Conservation (phyloP, 129 eudicot species). For the sunflower (Helianthus annuus) region DNA sequence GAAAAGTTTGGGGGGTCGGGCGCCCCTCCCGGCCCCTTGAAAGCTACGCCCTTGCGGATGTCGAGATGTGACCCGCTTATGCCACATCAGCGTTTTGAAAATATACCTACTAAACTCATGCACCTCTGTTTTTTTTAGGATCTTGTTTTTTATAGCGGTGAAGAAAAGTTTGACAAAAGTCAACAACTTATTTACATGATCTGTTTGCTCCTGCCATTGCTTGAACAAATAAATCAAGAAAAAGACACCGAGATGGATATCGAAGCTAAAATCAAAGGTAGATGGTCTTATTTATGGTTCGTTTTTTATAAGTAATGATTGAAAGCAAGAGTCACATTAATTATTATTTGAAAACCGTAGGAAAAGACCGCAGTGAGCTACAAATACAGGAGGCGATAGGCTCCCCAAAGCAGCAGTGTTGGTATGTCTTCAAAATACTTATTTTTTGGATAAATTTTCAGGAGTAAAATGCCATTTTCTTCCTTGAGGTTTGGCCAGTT, state of each 20-base stretch:
- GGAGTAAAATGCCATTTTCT: too few relatives aligned
- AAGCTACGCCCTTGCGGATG: too few relatives aligned
- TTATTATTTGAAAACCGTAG: conserved; percentile 34
- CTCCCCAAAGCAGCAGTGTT: conserved; percentile 45
- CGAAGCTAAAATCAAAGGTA: conserved; percentile 80
- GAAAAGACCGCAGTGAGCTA: conserved; percentile 44
- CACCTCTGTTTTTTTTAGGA: conserved; percentile 48
- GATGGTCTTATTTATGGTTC: neutral
- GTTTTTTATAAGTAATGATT: neutral
- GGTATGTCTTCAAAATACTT: conserved; percentile 45
- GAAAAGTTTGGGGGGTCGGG: too few relatives aligned
- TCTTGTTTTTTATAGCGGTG: conserved; percentile 35
- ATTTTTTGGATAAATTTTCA: too few relatives aligned
- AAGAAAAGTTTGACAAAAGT: conserved; percentile 46
- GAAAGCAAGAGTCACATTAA: conserved; percentile 1
- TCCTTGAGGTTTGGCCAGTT: too few relatives aligned
- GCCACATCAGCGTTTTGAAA: neutral
- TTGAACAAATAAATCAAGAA: conserved; percentile 61
- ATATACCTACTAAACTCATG: neutral
- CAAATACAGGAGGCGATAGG: conserved; percentile 52
- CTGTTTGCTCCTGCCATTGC: conserved; percentile 67
- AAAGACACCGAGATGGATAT: conserved; percentile 61
- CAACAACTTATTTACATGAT: conserved; percentile 67
- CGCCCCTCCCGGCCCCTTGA: too few relatives aligned
- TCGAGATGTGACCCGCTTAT: conserved; percentile 5